Evolutionary conservation across 768 basidiomycete species (phyloP).

Genomic region (Russula vinacea): DNA sequence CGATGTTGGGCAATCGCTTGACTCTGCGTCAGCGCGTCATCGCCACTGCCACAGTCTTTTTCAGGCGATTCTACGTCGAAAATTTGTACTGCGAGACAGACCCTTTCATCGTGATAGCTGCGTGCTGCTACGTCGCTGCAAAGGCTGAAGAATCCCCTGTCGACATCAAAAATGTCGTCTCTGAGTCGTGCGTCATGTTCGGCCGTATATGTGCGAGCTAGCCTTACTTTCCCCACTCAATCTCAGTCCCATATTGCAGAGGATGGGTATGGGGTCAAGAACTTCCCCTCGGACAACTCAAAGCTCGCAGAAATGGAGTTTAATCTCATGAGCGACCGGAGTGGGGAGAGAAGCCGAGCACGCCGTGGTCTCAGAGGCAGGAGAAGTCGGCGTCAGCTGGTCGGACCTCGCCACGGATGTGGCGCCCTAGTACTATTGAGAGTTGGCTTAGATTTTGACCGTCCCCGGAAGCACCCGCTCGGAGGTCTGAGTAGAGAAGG

Average conservation of each 20-base stretch:
- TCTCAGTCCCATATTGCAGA: constrained; percentile 36
- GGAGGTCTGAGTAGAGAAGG: neutral
- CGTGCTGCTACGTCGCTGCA: constrained; percentile 93
- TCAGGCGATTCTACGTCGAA: constrained; percentile 95
- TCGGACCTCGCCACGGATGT: too few relatives aligned
- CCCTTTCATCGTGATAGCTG: constrained; percentile 86
- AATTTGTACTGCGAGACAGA: constrained; percentile 96
- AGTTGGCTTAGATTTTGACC: too few relatives aligned
- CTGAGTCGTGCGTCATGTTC: constrained; percentile 78
- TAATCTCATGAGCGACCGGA: constrained; percentile 93
- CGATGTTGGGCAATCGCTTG: constrained; percentile 82
- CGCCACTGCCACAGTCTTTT: constrained; percentile 93
- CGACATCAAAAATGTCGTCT: constrained; percentile 88
- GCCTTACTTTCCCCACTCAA: neutral
- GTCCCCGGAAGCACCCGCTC: too few relatives aligned
- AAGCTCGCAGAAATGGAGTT: constrained; percentile 99
- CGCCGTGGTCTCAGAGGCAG: constrained; percentile 53
- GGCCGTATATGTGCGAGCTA: constrained; percentile 48
- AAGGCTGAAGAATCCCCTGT: constrained; percentile 96
- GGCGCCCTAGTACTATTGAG: too few relatives aligned
- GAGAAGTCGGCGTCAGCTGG: constrained; percentile 52
- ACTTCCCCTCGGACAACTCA: constrained; percentile 84
- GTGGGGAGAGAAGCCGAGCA: constrained; percentile 60
- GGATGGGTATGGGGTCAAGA: constrained; percentile 67
- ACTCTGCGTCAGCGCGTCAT: constrained; percentile 84